Evolutionary conservation across 768 basidiomycete species (phyloP).

Genomic region (Clitopilus hobsonii): DNA sequence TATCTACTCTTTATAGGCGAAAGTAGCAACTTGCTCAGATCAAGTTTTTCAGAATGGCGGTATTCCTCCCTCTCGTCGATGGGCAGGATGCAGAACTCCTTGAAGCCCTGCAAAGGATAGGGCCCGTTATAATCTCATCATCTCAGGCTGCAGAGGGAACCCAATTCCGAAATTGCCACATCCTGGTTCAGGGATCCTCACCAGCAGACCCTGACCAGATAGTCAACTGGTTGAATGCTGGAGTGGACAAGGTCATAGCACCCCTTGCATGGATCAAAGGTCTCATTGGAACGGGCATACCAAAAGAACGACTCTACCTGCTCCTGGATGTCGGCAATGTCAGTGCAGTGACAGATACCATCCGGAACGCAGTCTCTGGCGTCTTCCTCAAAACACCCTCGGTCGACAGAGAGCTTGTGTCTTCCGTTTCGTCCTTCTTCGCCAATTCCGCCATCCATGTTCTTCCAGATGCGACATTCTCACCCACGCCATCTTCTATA

Average conservation of each 20-base stretch:
- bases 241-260: slow-evolving; percentile 77
- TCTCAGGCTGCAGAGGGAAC: slow-evolving; percentile 23
- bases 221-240: slow-evolving; percentile 67
- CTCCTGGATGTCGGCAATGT: slow-evolving; percentile 71
- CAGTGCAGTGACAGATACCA: slow-evolving; percentile 70
- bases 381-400: slow-evolving; percentile 74
- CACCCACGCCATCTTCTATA: slow-evolving; percentile 58
- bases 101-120: slow-evolving; percentile 64
- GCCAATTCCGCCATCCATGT: slow-evolving; percentile 59
- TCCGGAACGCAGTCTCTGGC: slow-evolving; percentile 70
- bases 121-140: slow-evolving; percentile 61
- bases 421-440: slow-evolving; percentile 76
- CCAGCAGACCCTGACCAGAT: slow-evolving; percentile 48
- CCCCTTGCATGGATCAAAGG: slow-evolving; percentile 62
- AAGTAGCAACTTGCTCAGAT: not conserved
- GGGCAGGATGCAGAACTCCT: slow-evolving; percentile 43
- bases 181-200: slow-evolving; percentile 51
- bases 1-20: not conserved
- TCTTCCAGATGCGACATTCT: slow-evolving; percentile 38
- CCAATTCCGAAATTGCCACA: slow-evolving; percentile 36
- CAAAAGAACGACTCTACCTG: slow-evolving; percentile 68
- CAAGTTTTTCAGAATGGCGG: slow-evolving; percentile 27
- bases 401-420: slow-evolving; percentile 71
- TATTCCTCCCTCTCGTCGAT: slow-evolving; percentile 62
- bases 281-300: slow-evolving; percentile 56